Evolutionary conservation across 805 yeast genomes (phyloP).

Genomic region (Monosporozyma servazzii): DNA sequence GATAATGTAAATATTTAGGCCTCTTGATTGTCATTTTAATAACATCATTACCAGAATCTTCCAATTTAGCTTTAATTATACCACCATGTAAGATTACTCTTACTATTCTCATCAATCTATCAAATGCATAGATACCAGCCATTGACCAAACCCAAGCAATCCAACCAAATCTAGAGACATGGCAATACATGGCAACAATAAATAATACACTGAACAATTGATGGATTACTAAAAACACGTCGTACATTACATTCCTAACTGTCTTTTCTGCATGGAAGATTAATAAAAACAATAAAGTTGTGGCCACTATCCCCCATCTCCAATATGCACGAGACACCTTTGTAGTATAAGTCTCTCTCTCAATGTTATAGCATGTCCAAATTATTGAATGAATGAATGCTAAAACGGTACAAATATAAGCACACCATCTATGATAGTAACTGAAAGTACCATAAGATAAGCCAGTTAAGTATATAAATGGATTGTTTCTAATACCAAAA

Average conservation of each 20-base stretch:
- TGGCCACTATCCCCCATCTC: constrained; percentile 41
- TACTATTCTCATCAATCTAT: constrained; percentile 39
- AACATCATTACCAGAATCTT: constrained; percentile 25
- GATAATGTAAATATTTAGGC: constrained; percentile 41
- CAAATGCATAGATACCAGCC: constrained; percentile 42
- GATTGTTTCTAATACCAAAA: constrained; percentile 68
- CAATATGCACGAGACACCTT: constrained; percentile 40
- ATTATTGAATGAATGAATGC: constrained; percentile 48
- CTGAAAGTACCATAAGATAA: constrained; percentile 52
- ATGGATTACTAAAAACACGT: constrained; percentile 49
- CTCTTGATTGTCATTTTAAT: constrained; percentile 34
- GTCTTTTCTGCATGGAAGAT: constrained; percentile 41
- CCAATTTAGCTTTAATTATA: constrained; percentile 15
- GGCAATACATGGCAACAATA: constrained; percentile 49
- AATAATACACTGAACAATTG: constrained; percentile 45
- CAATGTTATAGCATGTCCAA: constrained; percentile 40
- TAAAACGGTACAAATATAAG: constrained; percentile 41
- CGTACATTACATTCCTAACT: constrained; percentile 51
- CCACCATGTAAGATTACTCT: constrained; percentile 30
- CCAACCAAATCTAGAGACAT: constrained; percentile 45
- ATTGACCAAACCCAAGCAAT: constrained; percentile 39
- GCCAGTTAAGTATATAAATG: constrained; percentile 53
- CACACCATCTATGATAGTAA: constrained; percentile 58
- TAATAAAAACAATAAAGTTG: constrained; percentile 36
- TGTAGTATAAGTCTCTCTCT: constrained; percentile 31